Evolutionary conservation across 495 filamentous ascomycete genomes (phyloP), one percentile per base, ranked within the genome.

Genomic region (Thermothielavioides terrestris): DNA sequence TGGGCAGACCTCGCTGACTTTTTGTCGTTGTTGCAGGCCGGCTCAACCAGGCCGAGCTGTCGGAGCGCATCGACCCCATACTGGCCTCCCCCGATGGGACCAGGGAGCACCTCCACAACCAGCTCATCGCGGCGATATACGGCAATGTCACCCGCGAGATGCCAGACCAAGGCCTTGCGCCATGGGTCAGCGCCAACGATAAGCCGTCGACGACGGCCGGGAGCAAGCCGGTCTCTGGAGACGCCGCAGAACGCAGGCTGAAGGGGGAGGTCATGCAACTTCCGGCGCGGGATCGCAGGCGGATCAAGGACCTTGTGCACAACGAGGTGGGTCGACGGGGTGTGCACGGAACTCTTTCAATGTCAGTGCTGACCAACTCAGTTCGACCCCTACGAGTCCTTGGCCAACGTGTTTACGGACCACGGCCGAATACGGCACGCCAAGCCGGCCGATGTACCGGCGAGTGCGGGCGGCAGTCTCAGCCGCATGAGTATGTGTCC

Each of bases 201-300:
- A 96, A 96, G 70, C 89, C 89, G n/a, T 72, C 77, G 12, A 65
- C 77, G n/a, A 80, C 79, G 21, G 70, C 81, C 48, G 79, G 83
- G 39, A 81, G 79, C 42, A 91, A 92, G 66, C 86, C 85, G 23
- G 80, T 86, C 28, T 82, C 82, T 8, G 88, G 88, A 35, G 92
- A 97, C 77, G 82, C 86, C n/a, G 82, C 85, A 30, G 92, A 97
- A 67, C 84, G 91, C 61, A 76, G 86, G 58, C 63, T 96, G 54
- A 96, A 95, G 76, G 84, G 79, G 44, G 90, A 97, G 68, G 83
- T 95, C 39, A 98, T 97, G 92, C 83, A 86, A 60, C 75, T 98
- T 28, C 87, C 84, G 37, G 80, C 83, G 14, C 73, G 92, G 58
- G 91, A 97, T 63, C 76, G 92, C 56, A 78, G 87, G 63, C 79